Evolutionary conservation across 768 basidiomycete species (phyloP).

Genomic region (Strobilomyces dryophilus): DNA sequence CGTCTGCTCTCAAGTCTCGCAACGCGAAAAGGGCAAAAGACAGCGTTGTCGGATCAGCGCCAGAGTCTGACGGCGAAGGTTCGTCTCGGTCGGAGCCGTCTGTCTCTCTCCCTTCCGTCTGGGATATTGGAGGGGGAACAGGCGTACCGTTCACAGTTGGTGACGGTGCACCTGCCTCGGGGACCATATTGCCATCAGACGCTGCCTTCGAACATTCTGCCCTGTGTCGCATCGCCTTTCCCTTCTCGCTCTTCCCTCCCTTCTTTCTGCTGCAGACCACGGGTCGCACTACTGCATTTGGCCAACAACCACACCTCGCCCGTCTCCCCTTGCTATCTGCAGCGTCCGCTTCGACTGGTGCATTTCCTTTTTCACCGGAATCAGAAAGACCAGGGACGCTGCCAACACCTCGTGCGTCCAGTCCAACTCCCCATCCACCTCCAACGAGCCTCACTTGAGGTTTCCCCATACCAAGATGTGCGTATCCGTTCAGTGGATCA

Average conservation of each 20-base stretch:
- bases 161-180: background rate
- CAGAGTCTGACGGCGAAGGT: slow-evolving; percentile 13
- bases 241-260: slow-evolving; percentile 16
- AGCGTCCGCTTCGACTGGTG: slow-evolving; percentile 35
- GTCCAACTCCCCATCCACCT: slow-evolving; percentile 68
- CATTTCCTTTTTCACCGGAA: background rate
- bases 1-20: slow-evolving; percentile 66
- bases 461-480: slow-evolving; percentile 77
- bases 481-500: slow-evolving; percentile 86
- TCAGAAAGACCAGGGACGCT: slow-evolving; percentile 33
- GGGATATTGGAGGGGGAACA: slow-evolving; percentile 7
- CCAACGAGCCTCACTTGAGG: slow-evolving; percentile 78
- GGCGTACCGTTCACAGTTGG: slow-evolving; percentile 10
- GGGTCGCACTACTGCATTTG: slow-evolving; percentile 44
- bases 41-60: slow-evolving; percentile 38
- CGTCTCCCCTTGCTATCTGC: slow-evolving; percentile 45
- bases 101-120: slow-evolving; percentile 7
- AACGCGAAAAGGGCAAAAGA: slow-evolving; percentile 80
- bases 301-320: slow-evolving; percentile 51
- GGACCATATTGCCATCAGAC: background rate
- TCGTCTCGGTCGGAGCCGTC: slow-evolving; percentile 21
- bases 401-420: slow-evolving; percentile 76
- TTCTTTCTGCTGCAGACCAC: slow-evolving; percentile 34
- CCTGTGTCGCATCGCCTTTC: slow-evolving; percentile 14
- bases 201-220: slow-evolving; percentile 13